Evolutionary conservation across 1,284 basidiomycete genomes (phyloP), one percentile per base, ranked within the genome.

Genomic region (Cutaneotrichosporon sp.): DNA sequence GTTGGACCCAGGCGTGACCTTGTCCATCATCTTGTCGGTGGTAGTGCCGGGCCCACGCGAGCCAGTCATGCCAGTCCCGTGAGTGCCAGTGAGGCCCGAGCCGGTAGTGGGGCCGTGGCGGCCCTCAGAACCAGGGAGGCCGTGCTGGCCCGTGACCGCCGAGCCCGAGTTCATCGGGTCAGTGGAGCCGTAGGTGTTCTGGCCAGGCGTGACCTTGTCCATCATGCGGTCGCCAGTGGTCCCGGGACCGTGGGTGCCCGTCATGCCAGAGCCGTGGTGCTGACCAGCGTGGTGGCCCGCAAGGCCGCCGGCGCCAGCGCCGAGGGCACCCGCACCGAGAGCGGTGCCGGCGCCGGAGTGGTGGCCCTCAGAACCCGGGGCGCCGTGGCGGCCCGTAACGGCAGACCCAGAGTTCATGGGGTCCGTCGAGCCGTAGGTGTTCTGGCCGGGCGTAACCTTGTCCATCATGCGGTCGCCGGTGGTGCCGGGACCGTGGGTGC

Each of bases 191-290:
- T 49, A 29, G 1, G 47, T 33, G 31, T 31, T 29, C 3, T 25
- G 29, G 54, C 42, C 38, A 25, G 54, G 52, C 10, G 36, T 54
- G 34, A 54, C 52, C 24, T 22, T 43, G 47, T 49, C 47, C 1
- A 29, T 29, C 14, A 49, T 6, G 14, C 14, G 13, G 54, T 11
- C 31, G 20, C 18, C 18, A 4, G 29, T 43, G 10, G 22, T 18
- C 3, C 27, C n/a, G 31, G 27, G 13, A 3, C 27, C 49, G 16
- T 14, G 27, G 18, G 18, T 16, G 25, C 36, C 38, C n/a, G 38
- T 43, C 36, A 43, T 24, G 38, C 53, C 53, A 8, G 24, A 24
- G 13, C 53, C 53, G 7, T 22, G 47, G 18, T n/a, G 38, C 16
- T 38, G 33, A 38, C 11, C n/a, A n/a, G n/a, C n/a, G n/a, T 56